phyloP scores from a whole-genome alignment of 176 grass and related monocot genomes.

The Phragmites australis region DNA sequence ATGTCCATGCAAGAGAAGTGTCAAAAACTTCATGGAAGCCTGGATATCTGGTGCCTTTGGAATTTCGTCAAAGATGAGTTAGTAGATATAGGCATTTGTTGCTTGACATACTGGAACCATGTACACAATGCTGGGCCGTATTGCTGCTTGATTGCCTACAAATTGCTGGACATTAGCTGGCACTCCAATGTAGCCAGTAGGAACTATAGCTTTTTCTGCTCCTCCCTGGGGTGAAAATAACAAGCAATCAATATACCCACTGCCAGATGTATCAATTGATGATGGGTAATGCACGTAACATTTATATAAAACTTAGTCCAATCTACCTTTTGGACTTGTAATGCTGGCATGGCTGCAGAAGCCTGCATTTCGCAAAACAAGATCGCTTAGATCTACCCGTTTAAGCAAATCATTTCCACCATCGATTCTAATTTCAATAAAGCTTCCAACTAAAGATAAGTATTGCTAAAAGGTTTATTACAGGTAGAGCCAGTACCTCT shows the following conservation, averaged over 20 bases:
- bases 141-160: constrained; percentile 60
- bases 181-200: constrained; percentile 57
- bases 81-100: constrained; percentile 17
- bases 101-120: constrained; percentile 87
- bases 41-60: background rate
- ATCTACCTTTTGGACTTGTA: constrained; percentile 59
- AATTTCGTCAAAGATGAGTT: constrained; percentile 6
- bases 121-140: constrained; percentile 85
- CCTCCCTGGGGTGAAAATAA: constrained; percentile 51
- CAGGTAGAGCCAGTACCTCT: constrained; percentile 49
- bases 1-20: constrained; percentile 23
- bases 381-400: no score
- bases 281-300: constrained; percentile 26
- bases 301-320: constrained; percentile 35
- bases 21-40: constrained; percentile 27
- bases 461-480: constrained; percentile 9
- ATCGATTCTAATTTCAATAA: background rate
- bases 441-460: constrained; percentile 19
- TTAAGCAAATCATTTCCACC: constrained; percentile 26
- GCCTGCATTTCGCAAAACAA: constrained; percentile 46
- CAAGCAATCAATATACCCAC: constrained; percentile 37
- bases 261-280: background rate
- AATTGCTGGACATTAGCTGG: constrained; percentile 71
- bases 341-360: constrained; percentile 45
- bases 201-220: constrained; percentile 48